Conservation (phyloP, 495 filamentous ascomycete species). For the Bacidia gigantensis region DNA sequence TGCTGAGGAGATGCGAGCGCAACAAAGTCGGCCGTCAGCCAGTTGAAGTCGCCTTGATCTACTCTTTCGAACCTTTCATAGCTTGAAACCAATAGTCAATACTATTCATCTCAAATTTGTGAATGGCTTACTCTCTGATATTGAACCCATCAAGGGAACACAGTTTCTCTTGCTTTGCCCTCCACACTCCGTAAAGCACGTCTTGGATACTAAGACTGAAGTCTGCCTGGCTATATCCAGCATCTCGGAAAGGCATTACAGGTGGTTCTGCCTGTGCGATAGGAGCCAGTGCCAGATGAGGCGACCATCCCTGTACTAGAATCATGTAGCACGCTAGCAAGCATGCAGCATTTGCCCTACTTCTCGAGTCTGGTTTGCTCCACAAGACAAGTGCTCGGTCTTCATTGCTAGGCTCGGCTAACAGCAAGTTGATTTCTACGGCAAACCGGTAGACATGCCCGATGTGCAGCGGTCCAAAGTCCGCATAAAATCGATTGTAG, state of each 20-base stretch:
- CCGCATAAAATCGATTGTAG: conserved; percentile 97
- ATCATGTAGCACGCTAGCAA: conserved; percentile 95
- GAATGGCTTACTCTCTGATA: conserved; percentile 64
- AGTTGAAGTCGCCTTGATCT: conserved; percentile 99
- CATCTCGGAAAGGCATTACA: conserved; percentile 96
- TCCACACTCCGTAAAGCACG: conserved; percentile 97
- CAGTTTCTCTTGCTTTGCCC: conserved; percentile 85
- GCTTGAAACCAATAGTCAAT: conserved; percentile 22
- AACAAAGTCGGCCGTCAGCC: conserved; percentile 87
- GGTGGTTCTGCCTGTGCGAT: conserved; percentile 93
- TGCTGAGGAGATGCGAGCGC: conserved; percentile 93
- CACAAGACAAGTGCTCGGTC: conserved; percentile 84
- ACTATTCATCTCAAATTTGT: not conserved
- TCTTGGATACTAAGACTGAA: conserved; percentile 91
- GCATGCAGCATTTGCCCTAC: conserved; percentile 95
- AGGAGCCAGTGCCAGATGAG: conserved; percentile 90
- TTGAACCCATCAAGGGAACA: conserved; percentile 81
- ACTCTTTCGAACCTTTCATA: conserved; percentile 92
- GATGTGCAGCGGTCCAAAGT: conserved; percentile 95
- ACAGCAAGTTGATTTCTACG: conserved; percentile 82
- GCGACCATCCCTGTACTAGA: conserved; percentile 96
- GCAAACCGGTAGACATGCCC: conserved; percentile 95
- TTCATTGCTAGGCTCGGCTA: conserved; percentile 74
- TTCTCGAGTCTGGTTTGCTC: conserved; percentile 80
- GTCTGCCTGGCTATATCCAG: conserved; percentile 96